Evolutionary conservation across 2,329 filamentous ascomycete species (phyloP).

Genomic region (Xylariaceae sp.): DNA sequence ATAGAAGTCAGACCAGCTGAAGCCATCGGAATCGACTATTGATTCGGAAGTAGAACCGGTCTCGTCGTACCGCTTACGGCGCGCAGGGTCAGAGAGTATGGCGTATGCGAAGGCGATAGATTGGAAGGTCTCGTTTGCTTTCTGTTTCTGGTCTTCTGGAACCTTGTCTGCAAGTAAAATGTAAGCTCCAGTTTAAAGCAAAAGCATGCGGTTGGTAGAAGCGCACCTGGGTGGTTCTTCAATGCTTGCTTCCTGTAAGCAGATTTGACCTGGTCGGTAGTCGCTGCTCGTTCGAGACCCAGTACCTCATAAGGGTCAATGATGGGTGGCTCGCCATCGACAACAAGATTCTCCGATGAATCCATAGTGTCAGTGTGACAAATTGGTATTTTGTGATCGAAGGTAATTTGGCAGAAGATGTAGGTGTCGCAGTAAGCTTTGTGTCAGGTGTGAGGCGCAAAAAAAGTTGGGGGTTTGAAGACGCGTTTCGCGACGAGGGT

Average conservation of each 20-base stretch:
- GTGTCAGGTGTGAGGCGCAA: too few species aligned
- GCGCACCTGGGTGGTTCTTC: slow-evolving; percentile 75
- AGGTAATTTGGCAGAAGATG: too few species aligned
- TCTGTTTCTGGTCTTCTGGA: slow-evolving; percentile 59
- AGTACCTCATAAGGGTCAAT: slow-evolving; percentile 80
- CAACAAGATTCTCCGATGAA: slow-evolving; percentile 48
- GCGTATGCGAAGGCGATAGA: slow-evolving; percentile 91
- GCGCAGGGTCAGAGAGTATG: slow-evolving; percentile 75
- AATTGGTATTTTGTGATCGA: too few species aligned
- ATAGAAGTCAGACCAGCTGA: slow-evolving; percentile 90
- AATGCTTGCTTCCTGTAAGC: slow-evolving; percentile 90
- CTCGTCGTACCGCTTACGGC: slow-evolving; percentile 81
- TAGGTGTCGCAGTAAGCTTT: too few species aligned
- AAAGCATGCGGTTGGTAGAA: too few species aligned
- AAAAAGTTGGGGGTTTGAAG: too few species aligned
- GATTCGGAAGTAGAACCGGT: slow-evolving; percentile 87
- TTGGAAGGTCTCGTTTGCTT: slow-evolving; percentile 80
- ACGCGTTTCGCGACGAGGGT: too few species aligned
- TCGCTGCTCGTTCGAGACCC: slow-evolving; percentile 65
- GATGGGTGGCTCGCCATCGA: slow-evolving; percentile 55
- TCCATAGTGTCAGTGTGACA: too few species aligned
- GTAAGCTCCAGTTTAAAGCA: too few species aligned
- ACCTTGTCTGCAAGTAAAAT: slow-evolving; percentile 79
- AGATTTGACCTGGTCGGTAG: slow-evolving; percentile 75
- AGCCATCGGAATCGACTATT: slow-evolving; percentile 71